A percentile compares a stretch with the other conserved stretches of the same genome.
phyloP scores from a whole-genome alignment of 768 basidiomycete genomes.

The Gelatoporia subvermispora region DNA sequence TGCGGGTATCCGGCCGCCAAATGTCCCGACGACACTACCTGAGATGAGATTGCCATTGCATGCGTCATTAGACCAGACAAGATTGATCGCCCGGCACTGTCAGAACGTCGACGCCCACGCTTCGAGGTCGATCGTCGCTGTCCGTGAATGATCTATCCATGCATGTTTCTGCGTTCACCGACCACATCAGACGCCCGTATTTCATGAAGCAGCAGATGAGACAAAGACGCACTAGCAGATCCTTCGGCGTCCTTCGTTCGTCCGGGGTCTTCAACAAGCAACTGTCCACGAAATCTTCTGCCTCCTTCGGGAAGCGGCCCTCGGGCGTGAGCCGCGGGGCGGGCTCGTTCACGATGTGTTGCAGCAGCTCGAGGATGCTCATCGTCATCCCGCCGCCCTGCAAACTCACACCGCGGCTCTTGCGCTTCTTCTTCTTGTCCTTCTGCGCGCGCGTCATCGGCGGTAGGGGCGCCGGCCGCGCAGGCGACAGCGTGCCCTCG shows the following conservation, averaged over 20 bases:
- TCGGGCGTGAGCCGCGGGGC: conserved; percentile 82
- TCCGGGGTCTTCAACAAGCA: conserved; percentile 91
- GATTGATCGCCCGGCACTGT: background rate
- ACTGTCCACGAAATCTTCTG: conserved; percentile 82
- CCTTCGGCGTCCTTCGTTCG: conserved; percentile 78
- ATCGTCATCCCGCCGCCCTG: conserved; percentile 97
- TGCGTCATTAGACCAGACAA: background rate
- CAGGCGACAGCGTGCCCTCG: conserved; percentile 76
- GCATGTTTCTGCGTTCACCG: conserved; percentile 50
- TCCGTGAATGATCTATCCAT: conserved; percentile 67
- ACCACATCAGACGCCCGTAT: background rate
- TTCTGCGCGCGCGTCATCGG: conserved; percentile 30
- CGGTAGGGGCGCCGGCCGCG: conserved; percentile 47
- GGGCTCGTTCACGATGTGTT: conserved; percentile 98
- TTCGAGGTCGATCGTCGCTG: conserved; percentile 65
- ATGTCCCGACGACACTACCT: too few relatives aligned
- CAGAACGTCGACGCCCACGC: conserved; percentile 77
- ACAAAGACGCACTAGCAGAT: conserved; percentile 59
- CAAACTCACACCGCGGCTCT: conserved; percentile 88
- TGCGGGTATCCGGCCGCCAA: too few relatives aligned
- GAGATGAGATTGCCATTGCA: too few relatives aligned
- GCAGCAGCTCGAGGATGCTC: conserved; percentile 94
- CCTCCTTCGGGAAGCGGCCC: conserved; percentile 65
- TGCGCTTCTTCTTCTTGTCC: conserved; percentile 74
- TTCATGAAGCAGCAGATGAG: conserved; percentile 3